Base-by-base conservation (phyloP, 2,329 filamentous ascomycete genomes). In the Aspergillus pseudonomiae region DNA sequence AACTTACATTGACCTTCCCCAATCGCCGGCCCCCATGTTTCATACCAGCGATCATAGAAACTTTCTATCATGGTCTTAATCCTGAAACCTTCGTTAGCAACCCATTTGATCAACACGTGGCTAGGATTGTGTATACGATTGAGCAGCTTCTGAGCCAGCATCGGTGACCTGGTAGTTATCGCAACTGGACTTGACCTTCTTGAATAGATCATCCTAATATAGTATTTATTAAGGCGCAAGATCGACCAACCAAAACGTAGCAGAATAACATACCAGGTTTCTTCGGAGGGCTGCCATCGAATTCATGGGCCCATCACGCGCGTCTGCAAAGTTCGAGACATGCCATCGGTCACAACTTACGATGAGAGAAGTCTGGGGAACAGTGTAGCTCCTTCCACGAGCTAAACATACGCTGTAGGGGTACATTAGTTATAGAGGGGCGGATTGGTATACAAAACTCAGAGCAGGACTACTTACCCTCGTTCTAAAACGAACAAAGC, bases 341-440 rank as follows among this genome's bases (percentile, higher is more conserved):
- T 91, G 89, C 90, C 90, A 92, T 9, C 83, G 81, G 66, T 92
- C 89, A 68, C 90, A 91, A 55, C 87, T 84, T 65, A 88, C 86
- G 24, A 92, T 82, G 0, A 91, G 80, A 1, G 86, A 84, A 1
- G 89, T 90, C 57, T 89, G 82, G 0, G 90, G 89, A 0, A 92
- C 84, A 0, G 88, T 88, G 69, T 90, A 92, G 26, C 84, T 88
- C 66, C 90, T 82, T 7, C 90, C 90, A 61, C 90, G 84, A 0
- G 90, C 90, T 7, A 92, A 77, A 54, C 89, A 91, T 72, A 91
- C 89, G 36, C 85, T 84, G 59, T 12, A 62, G 4, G 54, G 9
- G 62, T 6, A 48, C 24, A 10, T 63, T 50, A 63, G 43, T 36
- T 28, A 28, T 50, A 26, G 26, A 7, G 26, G 41, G 19, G 3